Evolutionary conservation across 2,329 filamentous ascomycete genomes (phyloP).

Genomic region (Clonostachys byssicola): DNA sequence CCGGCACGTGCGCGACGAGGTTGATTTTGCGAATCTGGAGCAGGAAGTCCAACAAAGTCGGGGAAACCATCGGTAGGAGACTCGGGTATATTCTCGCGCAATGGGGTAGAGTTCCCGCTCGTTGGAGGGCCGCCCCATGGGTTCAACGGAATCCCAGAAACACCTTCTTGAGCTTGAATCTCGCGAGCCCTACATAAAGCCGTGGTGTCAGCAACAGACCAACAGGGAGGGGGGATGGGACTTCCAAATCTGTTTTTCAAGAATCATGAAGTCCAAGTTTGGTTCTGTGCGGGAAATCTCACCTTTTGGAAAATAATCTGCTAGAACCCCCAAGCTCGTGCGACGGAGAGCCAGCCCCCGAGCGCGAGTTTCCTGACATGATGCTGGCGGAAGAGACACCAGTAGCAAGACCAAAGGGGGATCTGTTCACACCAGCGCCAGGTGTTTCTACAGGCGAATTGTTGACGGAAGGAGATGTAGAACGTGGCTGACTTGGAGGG

Average conservation of each 20-base stretch:
- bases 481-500: slow-evolving; percentile 64
- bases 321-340: slow-evolving; percentile 73
- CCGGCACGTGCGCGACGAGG: slow-evolving; percentile 83
- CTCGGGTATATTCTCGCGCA: slow-evolving; percentile 96
- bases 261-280: not conserved
- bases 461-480: slow-evolving; percentile 74
- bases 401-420: slow-evolving; percentile 67
- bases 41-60: slow-evolving; percentile 73
- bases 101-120: slow-evolving; percentile 91
- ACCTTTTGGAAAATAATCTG: slow-evolving; percentile 86
- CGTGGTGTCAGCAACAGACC: not conserved
- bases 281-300: slow-evolving; percentile 6
- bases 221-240: no score
- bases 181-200: slow-evolving; percentile 73
- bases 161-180: slow-evolving; percentile 93
- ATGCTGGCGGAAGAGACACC: slow-evolving; percentile 54
- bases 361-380: slow-evolving; percentile 60
- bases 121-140: slow-evolving; percentile 95
- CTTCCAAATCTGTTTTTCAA: not conserved
- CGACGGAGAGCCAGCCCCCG: slow-evolving; percentile 93
- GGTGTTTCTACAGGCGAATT: slow-evolving; percentile 76
- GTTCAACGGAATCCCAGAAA: slow-evolving; percentile 62
- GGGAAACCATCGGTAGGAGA: slow-evolving; percentile 95
- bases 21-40: slow-evolving; percentile 61
- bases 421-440: slow-evolving; percentile 50